Base-by-base conservation (phyloP, 306 rosid genomes). In the Purshia tridentata region DNA sequence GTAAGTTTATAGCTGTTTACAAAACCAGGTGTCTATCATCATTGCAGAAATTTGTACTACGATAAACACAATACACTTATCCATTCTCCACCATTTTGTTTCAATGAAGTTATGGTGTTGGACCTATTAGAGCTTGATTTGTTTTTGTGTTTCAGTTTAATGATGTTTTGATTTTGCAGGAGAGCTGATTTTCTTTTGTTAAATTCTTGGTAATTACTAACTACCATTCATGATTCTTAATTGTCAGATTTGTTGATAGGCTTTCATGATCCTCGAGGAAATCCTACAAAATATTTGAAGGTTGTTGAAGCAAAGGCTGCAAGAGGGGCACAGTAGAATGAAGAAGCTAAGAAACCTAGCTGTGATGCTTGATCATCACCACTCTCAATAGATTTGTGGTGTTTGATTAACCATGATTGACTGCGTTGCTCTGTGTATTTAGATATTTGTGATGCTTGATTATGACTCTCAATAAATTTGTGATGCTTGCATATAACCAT, bases 261-360 rank as follows among this genome's bases (percentile, higher is more conserved):
- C 83, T 93, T 29, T 29, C 69, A 29, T 29, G 35, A 29, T 29
- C 35, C 35, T 29, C 73, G 78, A 72, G 98, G 97, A 84, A 83
- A 86, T 72, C 84, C 97, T 39, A 89, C 96, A 18, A 93, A 93
- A 69, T 88, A 87, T 78, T 86, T 93, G 2, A 29, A 29, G 35
- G 35, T 29, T 29, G 35, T 1, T 29, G 82, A 93, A 83, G 92
- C 92, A 35, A 93, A 93, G 82, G 98, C 98, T 22, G 92, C 94
- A 13, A 88, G 97, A 88, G 98, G 98, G 22, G 83, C 91, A 65
- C 98, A 93, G 72, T 29, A 29, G 35, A 29, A 29, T 29, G 35
- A 29, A 29, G 35, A 29, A 29, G 35, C 35, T 29, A 29, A 29
- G 35, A 29, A 29, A 29, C 35, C 35, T 29, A 1, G 35, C 35